phyloP scores from a whole-genome alignment of 768 basidiomycete species.

The Tricholomella constricta region DNA sequence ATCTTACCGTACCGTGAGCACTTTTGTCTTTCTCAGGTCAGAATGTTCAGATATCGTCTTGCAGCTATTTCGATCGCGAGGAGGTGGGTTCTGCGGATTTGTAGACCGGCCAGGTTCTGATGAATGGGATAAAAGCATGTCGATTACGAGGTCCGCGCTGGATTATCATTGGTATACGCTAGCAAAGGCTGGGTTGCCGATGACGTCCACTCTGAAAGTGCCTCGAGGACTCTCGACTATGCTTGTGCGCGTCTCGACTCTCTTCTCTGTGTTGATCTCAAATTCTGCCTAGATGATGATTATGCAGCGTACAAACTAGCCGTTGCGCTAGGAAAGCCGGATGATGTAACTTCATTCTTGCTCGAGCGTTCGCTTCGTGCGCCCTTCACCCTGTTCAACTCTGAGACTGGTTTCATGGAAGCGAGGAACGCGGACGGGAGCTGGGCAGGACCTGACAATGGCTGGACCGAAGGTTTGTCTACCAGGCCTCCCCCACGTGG shows the following conservation, averaged over 20 bases:
- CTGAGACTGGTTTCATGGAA: constrained; percentile 79
- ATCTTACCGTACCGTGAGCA: constrained; percentile 52
- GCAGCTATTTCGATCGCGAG: constrained; percentile 70
- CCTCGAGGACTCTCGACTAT: constrained; percentile 77
- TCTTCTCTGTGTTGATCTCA: neutral
- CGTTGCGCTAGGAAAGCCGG: constrained; percentile 47
- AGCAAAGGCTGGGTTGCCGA: constrained; percentile 75
- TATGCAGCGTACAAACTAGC: constrained; percentile 72
- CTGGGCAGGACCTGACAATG: constrained; percentile 71
- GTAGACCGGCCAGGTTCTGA: neutral
- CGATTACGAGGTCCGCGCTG: constrained; percentile 81
- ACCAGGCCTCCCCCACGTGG: neutral
- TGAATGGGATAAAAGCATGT: constrained; percentile 50
- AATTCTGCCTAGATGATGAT: constrained; percentile 70
- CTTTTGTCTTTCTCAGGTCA: neutral
- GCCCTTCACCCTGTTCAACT: constrained; percentile 70
- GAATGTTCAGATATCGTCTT: neutral
- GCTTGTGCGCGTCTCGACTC: constrained; percentile 51
- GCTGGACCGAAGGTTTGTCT: constrained; percentile 76
- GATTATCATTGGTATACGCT: constrained; percentile 66
- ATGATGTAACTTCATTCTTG: constrained; percentile 49
- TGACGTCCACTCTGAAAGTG: constrained; percentile 79
- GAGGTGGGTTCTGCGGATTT: constrained; percentile 44
- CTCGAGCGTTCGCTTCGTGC: constrained; percentile 53
- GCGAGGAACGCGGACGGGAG: constrained; percentile 66